Evolutionary conservation across 306 rosid genomes (phyloP).

Genomic region (Cucumis melo): DNA sequence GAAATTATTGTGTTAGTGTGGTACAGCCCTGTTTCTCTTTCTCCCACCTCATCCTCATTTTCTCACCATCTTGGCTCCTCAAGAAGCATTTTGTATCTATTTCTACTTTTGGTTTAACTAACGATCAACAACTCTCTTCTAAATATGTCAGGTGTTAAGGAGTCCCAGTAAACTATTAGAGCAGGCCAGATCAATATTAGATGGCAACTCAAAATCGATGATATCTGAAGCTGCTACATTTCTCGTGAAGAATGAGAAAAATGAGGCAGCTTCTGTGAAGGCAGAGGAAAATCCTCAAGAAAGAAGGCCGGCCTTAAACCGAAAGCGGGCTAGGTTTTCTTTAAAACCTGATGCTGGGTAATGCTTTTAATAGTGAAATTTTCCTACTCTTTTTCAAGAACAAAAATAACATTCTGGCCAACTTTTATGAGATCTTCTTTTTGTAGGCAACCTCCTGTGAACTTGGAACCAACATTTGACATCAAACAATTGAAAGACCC

Average conservation of each 20-base stretch:
- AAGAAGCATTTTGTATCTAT: neutral
- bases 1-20: neutral
- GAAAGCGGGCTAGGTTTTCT: constrained; percentile 52
- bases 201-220: constrained; percentile 11
- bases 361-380: neutral
- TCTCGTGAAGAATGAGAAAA: constrained; percentile 7
- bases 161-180: constrained; percentile 34
- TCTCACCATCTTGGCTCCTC: neutral
- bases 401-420: neutral
- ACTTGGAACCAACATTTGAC: constrained; percentile 37
- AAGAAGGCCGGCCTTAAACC: constrained; percentile 63
- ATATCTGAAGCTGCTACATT: constrained; percentile 9
- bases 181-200: constrained; percentile 28
- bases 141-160: constrained; percentile 28
- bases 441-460: constrained; percentile 37
- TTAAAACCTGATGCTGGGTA: constrained; percentile 44
- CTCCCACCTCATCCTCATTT: neutral
- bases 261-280: constrained; percentile 13
- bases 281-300: constrained; percentile 35
- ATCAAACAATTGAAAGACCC: constrained; percentile 44
- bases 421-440: constrained; percentile 5
- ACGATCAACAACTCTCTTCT: neutral
- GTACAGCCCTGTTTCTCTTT: neutral
- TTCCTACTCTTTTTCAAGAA: neutral
- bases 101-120: neutral